Percentiles rank a stretch among this genome's conserved stretches.
Evolutionary conservation across 2,329 filamentous ascomycete species (phyloP).

Genomic region (Ophiostoma pallidulum): DNA sequence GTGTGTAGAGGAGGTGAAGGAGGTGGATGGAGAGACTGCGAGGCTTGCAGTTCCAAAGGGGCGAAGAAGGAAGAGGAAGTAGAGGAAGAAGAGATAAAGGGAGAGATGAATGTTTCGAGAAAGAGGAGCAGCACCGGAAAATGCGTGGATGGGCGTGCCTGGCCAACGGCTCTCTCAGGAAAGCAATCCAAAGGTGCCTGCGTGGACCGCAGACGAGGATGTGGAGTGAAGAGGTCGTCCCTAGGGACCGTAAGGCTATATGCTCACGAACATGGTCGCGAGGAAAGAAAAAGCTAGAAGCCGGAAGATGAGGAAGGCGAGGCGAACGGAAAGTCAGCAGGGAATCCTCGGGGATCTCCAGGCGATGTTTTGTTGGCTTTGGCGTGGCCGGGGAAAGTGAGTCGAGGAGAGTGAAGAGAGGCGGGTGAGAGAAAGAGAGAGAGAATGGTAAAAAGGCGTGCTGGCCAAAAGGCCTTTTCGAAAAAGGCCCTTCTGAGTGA

Average conservation of each 20-base stretch:
- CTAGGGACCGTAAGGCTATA: constrained; percentile 34
- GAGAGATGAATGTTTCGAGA: too few relatives aligned
- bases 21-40: neutral
- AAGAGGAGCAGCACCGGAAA: too few relatives aligned
- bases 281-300: neutral
- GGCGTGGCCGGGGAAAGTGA: too few relatives aligned
- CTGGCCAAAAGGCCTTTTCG: constrained; percentile 7
- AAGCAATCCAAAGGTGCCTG: neutral
- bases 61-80: too few relatives aligned
- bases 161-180: constrained; percentile 4
- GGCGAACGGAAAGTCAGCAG: too few relatives aligned
- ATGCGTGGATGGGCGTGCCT: constrained; percentile 3
- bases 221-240: constrained; percentile 27
- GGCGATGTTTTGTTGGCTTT: too few relatives aligned
- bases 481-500: too few relatives aligned
- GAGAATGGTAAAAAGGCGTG: neutral
- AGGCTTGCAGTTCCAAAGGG: too few relatives aligned
- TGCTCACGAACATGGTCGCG: constrained; percentile 22
- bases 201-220: constrained; percentile 2
- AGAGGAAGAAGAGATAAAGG: neutral
- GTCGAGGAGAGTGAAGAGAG: too few relatives aligned
- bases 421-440: too few relatives aligned
- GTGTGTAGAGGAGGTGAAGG: neutral
- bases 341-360: too few relatives aligned
- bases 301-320: too few relatives aligned